Evolutionary conservation across 2,329 filamentous ascomycete genomes (phyloP), one percentile per base, ranked within the genome.

Genomic region (Xylariales sp.): DNA sequence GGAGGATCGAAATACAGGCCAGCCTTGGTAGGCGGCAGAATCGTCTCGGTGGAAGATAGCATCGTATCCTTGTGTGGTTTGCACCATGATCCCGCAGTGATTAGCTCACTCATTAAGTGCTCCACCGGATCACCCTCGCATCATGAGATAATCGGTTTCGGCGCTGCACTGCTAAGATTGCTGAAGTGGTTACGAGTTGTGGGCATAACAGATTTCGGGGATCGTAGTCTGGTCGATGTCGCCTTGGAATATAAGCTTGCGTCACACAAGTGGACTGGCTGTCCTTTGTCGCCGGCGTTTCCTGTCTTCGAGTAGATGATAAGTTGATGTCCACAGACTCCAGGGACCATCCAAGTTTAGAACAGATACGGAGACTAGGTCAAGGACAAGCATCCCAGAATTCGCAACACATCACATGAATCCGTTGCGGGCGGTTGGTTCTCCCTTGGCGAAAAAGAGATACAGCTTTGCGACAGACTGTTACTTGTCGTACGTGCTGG

Each of bases 51-150:
- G 42, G 55, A 44, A 38, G 53, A 53, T 29, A 57, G 51, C 57
- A 61, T 61, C 48, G 51, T 52, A 5, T 78, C 75, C 10, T 78
- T 44, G 29, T 37, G 38, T 40, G 43, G 42, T 45, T 37, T 38
- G 35, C 42, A 42, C 45, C 42, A 47, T 39, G 29, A 31, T 32
- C 32, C 45, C 24, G 42, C 38, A 20, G 35, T 29, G 34, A 45
- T 31, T 31, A 45, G 29, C 29, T 45, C 38, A 39, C 35, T 45
- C 42, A 44, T 47, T 31, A n/a, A 44, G 41, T 25, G 29, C 21
- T 44, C 41, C 35, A 32, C 40, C 37, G 15, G 16, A 29, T 27
- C 22, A 25, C 25, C 20, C 21, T 33, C 5, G 27, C 33, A 32
- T 43, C 19, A 15, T 43, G 27, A 32, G 24, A 27, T 21, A 15